Percentiles rank a stretch among this genome's conserved stretches.
Evolutionary conservation across 2,329 filamentous ascomycete species (phyloP).

Genomic region (Escovopsis sp.): DNA sequence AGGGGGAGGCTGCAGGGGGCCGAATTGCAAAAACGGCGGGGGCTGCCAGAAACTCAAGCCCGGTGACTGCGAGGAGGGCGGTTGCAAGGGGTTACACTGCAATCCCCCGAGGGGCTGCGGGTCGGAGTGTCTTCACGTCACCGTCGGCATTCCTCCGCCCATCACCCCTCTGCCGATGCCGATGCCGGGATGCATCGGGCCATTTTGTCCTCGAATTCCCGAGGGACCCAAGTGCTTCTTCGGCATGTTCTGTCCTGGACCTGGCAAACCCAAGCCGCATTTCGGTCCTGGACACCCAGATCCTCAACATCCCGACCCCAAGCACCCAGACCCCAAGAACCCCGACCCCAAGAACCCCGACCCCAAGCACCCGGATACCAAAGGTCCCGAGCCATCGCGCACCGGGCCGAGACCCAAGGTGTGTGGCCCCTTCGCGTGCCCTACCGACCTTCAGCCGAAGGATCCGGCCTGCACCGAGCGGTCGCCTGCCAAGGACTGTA

Average conservation of each 20-base stretch:
- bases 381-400: too few species aligned
- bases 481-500: constrained; percentile 1
- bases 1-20: constrained; percentile 4
- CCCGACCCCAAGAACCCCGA: too few species aligned
- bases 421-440: neutral
- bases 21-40: constrained; percentile 1
- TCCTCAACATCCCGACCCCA: too few species aligned
- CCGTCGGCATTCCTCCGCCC: neutral
- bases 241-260: too few species aligned
- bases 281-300: too few species aligned
- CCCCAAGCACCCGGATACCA: too few species aligned
- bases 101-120: neutral
- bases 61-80: constrained; percentile 4
- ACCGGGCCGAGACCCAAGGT: too few species aligned
- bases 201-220: neutral
- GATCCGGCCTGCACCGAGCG: constrained; percentile 1
- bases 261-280: too few species aligned
- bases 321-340: too few species aligned
- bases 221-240: too few species aligned
- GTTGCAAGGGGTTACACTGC: constrained; percentile 2
- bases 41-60: constrained; percentile 1
- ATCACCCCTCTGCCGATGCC: neutral
- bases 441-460: neutral
- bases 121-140: constrained; percentile 1
- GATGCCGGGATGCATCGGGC: constrained; percentile 1